These are phyloP conservation scores for Phytophthora cajani DNA, from an alignment of 352 stramenopile species.

Conservation along the genomic window DNA sequence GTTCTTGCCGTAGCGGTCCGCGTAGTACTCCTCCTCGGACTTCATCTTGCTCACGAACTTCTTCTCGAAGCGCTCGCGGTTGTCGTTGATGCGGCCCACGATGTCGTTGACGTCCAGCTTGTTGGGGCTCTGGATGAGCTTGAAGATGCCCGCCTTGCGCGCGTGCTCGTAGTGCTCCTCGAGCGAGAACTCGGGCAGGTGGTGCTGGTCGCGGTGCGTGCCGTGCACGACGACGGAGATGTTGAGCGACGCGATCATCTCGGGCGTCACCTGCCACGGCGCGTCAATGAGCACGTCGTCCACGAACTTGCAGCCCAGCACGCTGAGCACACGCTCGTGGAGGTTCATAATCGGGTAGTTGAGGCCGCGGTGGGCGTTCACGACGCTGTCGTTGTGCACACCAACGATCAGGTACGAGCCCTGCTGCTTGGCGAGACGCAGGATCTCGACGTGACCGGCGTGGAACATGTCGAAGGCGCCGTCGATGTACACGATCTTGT, in stretches of 20 bases:
- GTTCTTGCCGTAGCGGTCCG: conserved; percentile 83
- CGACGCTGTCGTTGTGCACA: conserved; percentile 95
- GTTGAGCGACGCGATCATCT: conserved; percentile 96
- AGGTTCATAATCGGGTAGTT: conserved; percentile 99
- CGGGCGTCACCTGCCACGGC: conserved; percentile 93
- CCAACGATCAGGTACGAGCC: conserved; percentile 97
- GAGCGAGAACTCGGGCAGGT: conserved; percentile 63
- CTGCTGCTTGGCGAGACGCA: conserved; percentile 93
- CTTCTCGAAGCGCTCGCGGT: conserved; percentile 91
- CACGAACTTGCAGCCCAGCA: conserved; percentile 96
- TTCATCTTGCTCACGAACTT: conserved; percentile 95
- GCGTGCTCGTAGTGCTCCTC: conserved; percentile 85
- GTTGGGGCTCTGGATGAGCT: conserved; percentile 74
- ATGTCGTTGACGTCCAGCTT: conserved; percentile 89
- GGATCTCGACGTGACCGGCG: conserved; percentile 96
- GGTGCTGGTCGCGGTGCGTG: conserved; percentile 82
- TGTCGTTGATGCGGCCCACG: conserved; percentile 89
- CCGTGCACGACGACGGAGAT: conserved; percentile 88
- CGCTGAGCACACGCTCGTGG: conserved; percentile 97
- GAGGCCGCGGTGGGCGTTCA: conserved; percentile 89
- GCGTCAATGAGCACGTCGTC: conserved; percentile 99
- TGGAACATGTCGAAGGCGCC: conserved; percentile 99
- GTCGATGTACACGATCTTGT: conserved; percentile 98
- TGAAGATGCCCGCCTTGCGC: conserved; percentile 85
- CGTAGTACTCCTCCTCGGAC: conserved; percentile 93